These are phyloP conservation scores for Chlorella vulgaris DNA, from an alignment of 139 green algal species.

Conservation along the genomic window DNA sequence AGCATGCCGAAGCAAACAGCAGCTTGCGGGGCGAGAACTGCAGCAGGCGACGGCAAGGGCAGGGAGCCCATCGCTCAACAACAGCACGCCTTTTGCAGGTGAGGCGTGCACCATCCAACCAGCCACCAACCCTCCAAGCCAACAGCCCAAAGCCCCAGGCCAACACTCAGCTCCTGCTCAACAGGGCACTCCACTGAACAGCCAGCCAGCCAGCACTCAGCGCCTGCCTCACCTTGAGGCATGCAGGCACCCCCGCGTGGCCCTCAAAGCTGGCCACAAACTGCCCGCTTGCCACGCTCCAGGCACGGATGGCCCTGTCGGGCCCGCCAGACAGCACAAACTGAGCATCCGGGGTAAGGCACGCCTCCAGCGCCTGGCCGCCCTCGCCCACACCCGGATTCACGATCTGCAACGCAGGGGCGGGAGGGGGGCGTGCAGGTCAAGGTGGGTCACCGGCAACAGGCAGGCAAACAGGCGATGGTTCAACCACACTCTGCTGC, in stretches of 20 bases:
- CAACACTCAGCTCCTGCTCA: too few relatives aligned
- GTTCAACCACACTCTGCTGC: too few relatives aligned
- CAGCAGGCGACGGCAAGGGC: neutral
- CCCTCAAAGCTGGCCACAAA: constrained; percentile 67
- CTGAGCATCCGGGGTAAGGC: constrained; percentile 79
- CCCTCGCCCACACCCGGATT: constrained; percentile 60
- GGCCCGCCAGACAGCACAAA: constrained; percentile 80
- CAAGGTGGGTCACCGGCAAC: too few relatives aligned
- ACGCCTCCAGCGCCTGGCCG: constrained; percentile 65
- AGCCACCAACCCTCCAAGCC: too few relatives aligned
- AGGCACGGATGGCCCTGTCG: constrained; percentile 72
- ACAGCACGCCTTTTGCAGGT: neutral
- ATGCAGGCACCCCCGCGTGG: constrained; percentile 73
- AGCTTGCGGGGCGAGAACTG: constrained; percentile 76
- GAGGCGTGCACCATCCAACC: neutral
- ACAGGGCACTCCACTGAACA: too few relatives aligned
- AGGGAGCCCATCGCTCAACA: neutral
- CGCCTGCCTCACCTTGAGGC: constrained; percentile 48
- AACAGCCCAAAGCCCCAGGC: too few relatives aligned
- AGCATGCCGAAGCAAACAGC: constrained; percentile 78
- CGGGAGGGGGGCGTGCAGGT: neutral
- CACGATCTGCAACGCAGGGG: constrained; percentile 25
- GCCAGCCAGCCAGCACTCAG: neutral
- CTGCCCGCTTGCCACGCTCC: constrained; percentile 57
- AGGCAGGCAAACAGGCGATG: neutral